Evolutionary conservation across 495 filamentous ascomycete genomes (phyloP).

Genomic region (Neurospora cerealis): DNA sequence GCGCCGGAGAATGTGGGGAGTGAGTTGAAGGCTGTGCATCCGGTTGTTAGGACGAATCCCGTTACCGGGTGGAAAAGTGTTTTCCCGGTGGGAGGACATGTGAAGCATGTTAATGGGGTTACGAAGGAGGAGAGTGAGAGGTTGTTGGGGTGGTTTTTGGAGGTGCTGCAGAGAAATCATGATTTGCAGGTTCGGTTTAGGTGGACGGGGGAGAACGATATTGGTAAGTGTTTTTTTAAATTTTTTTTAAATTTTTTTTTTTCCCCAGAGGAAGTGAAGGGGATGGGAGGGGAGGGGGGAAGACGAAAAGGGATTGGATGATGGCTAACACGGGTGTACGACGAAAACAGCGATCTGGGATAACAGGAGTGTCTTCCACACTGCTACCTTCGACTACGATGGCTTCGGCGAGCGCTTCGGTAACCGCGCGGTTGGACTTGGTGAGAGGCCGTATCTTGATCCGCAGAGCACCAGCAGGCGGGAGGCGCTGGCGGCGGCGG

Average conservation of each 20-base stretch:
- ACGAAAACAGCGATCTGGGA: constrained; percentile 60
- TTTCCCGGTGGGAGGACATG: constrained; percentile 54
- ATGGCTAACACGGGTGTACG: background rate
- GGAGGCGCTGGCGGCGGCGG: constrained; percentile 32
- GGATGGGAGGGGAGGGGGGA: too few relatives aligned
- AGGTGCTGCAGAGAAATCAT: constrained; percentile 59
- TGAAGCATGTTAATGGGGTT: constrained; percentile 55
- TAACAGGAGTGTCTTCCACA: constrained; percentile 58
- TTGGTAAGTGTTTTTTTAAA: constrained; percentile 29
- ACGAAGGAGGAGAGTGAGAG: constrained; percentile 49
- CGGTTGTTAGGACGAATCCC: constrained; percentile 66
- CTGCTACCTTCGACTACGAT: constrained; percentile 57
- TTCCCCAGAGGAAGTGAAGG: background rate
- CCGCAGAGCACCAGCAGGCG: constrained; percentile 46
- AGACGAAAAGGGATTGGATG: background rate
- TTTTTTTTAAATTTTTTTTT: background rate
- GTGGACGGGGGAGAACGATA: constrained; percentile 51
- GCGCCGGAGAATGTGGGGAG: constrained; percentile 54
- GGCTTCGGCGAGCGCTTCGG: constrained; percentile 49
- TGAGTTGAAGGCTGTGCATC: constrained; percentile 52
- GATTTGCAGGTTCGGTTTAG: constrained; percentile 61
- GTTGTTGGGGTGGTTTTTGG: constrained; percentile 48
- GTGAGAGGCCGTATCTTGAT: constrained; percentile 58
- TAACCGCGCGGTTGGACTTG: constrained; percentile 51
- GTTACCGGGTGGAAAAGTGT: constrained; percentile 71